Base-by-base conservation (phyloP, 2,329 filamentous ascomycete genomes). In the Fusarium decemcellulare region DNA sequence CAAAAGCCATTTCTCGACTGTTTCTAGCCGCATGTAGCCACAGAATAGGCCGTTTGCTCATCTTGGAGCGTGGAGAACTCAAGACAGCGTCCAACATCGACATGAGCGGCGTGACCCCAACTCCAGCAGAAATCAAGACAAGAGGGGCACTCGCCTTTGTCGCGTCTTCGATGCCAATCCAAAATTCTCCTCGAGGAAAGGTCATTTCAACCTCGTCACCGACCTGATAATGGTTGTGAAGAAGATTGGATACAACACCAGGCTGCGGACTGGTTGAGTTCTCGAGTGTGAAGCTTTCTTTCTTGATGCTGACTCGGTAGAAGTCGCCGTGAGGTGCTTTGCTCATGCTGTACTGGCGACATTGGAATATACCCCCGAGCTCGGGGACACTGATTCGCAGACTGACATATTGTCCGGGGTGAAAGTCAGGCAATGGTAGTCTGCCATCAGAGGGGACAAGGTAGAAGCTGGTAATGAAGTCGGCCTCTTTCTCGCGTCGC, bases 381-480 rank as follows among this genome's bases (percentile, higher is more conserved):
- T 82, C 81, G 0, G 88, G 87, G 1, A 91, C 85, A 46, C 84
- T 81, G 8, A 88, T 77, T 48, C 85, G 85, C 54, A 93, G 78
- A 1, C 88, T 90, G 64, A 92, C 84, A 76, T 92, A 93, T 78
- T 93, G 91, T 39, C 91, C 91, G 0, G 91, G 90, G 48, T 85
- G 81, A 81, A 86, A 93, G 0, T 73, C 37, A 0, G 91, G 90
- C 32, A 93, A 79, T 6, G 81, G 80, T 54, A 84, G 77, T 30
- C 81, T 83, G 50, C 30, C 37, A 67, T 92, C 89, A 14, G 86
- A 81, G 0, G 91, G 90, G 58, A 84, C 82, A 23, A 93, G 84
- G 74, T 91, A 89, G 76, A 93, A 92, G 0, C 89, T 91, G 32
- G 86, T 89, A 64, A 93, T 90, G 63, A 90, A 86, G 11, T 88